Conservation (phyloP, 257 asterid genomes). For the Solanum bulbocastanum region DNA sequence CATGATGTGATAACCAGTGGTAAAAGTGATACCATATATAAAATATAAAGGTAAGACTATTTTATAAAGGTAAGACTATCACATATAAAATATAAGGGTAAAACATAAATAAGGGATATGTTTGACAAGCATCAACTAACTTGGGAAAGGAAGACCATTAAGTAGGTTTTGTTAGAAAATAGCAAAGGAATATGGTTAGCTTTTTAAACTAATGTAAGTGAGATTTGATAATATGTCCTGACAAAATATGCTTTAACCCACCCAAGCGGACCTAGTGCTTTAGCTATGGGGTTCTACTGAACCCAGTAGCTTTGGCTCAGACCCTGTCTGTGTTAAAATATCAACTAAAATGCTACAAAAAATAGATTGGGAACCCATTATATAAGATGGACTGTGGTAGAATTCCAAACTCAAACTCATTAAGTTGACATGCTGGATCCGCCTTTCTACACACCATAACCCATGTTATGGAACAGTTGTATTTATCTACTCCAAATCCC, state of each 20-base stretch:
- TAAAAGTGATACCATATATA: neutral
- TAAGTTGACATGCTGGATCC: neutral
- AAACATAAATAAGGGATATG: neutral
- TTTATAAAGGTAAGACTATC: neutral
- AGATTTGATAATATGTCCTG: neutral
- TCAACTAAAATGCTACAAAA: neutral
- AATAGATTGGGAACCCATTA: neutral
- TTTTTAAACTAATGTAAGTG: neutral
- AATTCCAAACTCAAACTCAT: neutral
- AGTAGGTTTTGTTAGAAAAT: neutral
- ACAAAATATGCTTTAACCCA: neutral
- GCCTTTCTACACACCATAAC: neutral
- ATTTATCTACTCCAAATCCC: neutral
- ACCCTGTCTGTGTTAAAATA: neutral
- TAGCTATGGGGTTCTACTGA: neutral
- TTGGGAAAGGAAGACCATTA: neutral
- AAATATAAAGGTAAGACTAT: neutral
- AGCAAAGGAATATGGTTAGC: neutral
- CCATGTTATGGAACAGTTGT: neutral
- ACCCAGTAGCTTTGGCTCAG: neutral
- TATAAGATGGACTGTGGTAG: neutral
- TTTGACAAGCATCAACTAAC: neutral
- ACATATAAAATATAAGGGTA: neutral
- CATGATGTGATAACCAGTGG: neutral
- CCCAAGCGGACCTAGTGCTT: neutral